Evolutionary conservation across 345 rosid genomes (phyloP), one percentile per base, ranked within the genome.

Genomic region (Ceriops zippeliana): DNA sequence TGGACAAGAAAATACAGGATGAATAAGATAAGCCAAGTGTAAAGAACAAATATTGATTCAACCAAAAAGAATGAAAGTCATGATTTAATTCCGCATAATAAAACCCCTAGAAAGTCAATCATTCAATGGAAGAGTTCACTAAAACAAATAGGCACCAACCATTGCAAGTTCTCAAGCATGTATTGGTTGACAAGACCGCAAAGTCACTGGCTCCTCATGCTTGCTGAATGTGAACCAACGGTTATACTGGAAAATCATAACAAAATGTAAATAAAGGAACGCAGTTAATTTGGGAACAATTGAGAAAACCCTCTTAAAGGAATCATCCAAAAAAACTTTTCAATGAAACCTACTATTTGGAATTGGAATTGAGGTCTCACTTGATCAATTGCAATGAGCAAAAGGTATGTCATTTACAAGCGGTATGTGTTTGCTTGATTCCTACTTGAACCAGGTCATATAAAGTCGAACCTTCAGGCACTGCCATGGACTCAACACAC

Each of bases 141-240:
- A 34, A 22, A 3, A 49, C 2, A 34, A 70, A 42, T n/a, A 22
- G 16, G 47, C 71, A 78, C 86, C 71, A 49, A 91, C 99, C 86
- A 86, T 87, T 72, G 99, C 79, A 75, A 95, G 90, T 76, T 90
- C 93, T 80, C 84, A 83, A 72, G 98, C 96, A 79, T 95, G 98
- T 51, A 95, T 74, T 20, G 87, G 91, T 62, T 83, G 79, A 74
- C 83, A 73, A 73, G 98, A 90, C 62, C 86, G 89, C 54, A 85
- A 73, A 52, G 90, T 84, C 51, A 84, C 83, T 31, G 98, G 89
- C 84, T 91, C 99, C 75, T 90, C 96, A 71, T 85, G 88, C 81
- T 88, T 89, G 32, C 98, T 95, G 86, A 95, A 95, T 28, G 98
- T 89, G 76, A 95, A 95, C 98, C 99, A 95, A 71, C 70, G 88